Evolutionary conservation across 805 yeast species (phyloP), one percentile per base, ranked within the genome.

Genomic region (Candida arabinofermentans): DNA sequence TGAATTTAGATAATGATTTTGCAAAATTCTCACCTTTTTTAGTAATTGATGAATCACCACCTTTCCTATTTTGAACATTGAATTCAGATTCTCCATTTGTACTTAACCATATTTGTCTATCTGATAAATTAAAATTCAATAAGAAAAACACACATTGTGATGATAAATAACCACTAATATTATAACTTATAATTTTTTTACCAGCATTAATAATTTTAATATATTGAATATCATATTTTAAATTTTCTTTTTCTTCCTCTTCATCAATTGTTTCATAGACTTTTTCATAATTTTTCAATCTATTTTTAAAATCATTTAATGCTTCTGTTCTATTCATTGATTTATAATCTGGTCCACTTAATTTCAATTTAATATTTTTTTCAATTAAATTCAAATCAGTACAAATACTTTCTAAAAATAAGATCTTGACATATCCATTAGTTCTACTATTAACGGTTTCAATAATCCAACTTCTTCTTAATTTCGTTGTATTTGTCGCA

Each of bases 251-350:
- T 34, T 64, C 64, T 46, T 64, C 69, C 19, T 45, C 52, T 36
- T 86, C 95, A 49, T 85, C 95, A 27, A 91, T 83, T 1, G 96
- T 84, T 62, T 93, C 90, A 63, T 91, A 91, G 1, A 91, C 96
- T 59, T 74, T 77, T 59, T 89, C 91, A 61, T 91, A 91, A 58
- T 91, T 91, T 27, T 71, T 65, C 46, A 91, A 72, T 44, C 99
- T 74, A 38, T 83, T 83, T 41, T 82, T 78, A 59, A 91, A 91
- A 65, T 91, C 99, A 36, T 69, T 72, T 19, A 91, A 61, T 0
- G 98, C 96, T 12, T 74, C 55, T 36, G 80, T 79, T 2, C 86
- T 86, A 58, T 91, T 91, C 87, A 89, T 88, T 37, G 81, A 74
- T 44, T 74, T 74, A 66, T 91, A 91, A 65, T 91, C 98, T 0